Base-by-base conservation (phyloP, 1,284 basidiomycete genomes). In the Ceratobasidium sp. region DNA sequence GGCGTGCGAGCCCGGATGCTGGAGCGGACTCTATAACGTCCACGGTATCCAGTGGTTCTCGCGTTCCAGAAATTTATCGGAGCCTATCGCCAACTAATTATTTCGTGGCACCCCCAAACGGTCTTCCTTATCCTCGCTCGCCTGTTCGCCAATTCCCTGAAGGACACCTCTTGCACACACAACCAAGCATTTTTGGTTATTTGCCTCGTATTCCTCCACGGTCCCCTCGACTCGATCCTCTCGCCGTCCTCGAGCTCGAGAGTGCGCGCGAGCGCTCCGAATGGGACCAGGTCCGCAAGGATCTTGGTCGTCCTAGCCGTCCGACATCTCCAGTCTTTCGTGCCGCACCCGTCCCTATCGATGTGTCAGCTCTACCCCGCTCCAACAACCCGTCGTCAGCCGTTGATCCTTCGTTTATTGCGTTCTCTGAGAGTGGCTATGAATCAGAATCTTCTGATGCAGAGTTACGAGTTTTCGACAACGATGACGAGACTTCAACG, bases 231-330 rank as follows among this genome's bases (percentile, higher is more conserved):
- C 29, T 62, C 8, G 58, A 62, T 50, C 58, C 58, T 3, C 29
- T 62, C 17, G 45, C 13, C 8, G 22, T 62, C 2, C 32, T 62
- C 2, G 31, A 35, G 13, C 45, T 62, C 6, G 58, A 62, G 27
- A 62, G 40, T 20, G 43, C 10, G 10, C 43, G 58, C 13, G 58
- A 62, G 38, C 58, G 42, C 5, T 49, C 43, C 10, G 58, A 62
- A 50, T 62, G 58, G 58, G 58, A 62, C 13, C 42, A 62, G 38
- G 58, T 62, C 31, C 31, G 43, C 27, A 3, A 62, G 20, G 45
- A 62, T 20, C 43, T 62, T 47, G 43, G 29, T 1, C 58, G 45
- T 35, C 31, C 43, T 27, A 27, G 2, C 17, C 45, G 17, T 4
- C 3, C 7, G 2, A 49, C 34, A 3, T 22, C 25, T 13, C 8